Base-by-base conservation (phyloP, 2,329 filamentous ascomycete species). In the Tolypocladium guangdongense region DNA sequence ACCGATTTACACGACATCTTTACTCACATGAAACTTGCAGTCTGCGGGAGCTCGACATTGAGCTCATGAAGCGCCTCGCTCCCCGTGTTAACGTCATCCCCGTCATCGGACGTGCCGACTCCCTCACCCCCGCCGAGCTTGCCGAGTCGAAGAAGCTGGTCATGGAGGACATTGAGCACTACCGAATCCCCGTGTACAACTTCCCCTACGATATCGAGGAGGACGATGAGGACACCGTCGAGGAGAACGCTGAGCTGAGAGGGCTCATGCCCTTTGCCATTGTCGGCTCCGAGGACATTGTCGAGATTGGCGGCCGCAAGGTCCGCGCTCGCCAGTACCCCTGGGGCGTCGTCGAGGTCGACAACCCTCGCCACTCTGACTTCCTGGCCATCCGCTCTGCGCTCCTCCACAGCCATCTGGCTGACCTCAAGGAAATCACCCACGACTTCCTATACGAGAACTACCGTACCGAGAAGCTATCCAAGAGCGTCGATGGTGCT, bases 391-490 rank as follows among this genome's bases (percentile, higher is more conserved):
- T 99, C 68, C 87, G 93, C 70, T 96, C 91, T 56, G 93, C 93
- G 53, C 85, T 99, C 54, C 82, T 99, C 58, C 93, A 99, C 81
- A 96, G 90, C 75, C 93, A 99, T 78, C 77, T 99, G 68, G 93
- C 93, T 57, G 93, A 99, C 72, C 77, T 99, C 66, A 99, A 99
- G 84, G 93, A 99, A 74, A 99, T 99, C 69, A 99, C 93, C 51
- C 93, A 99, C 74, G 93, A 99, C 74, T 99, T 99, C 86, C 78
- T 99, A 60, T 99, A 99, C 77, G 93, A 99, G 73, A 99, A 99
- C 78, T 99, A 99, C 82, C 90, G 93, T 90, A 99, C 93, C 68
- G 93, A 99, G 88, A 97, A 97, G 80, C 88, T 99, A 65, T 95
- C 89, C 79, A 99, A 97, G 89, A 96, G 90, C 71, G 93, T 99